Conservation (phyloP, 2,329 filamentous ascomycete genomes). For the Apiospora pterosperma region DNA sequence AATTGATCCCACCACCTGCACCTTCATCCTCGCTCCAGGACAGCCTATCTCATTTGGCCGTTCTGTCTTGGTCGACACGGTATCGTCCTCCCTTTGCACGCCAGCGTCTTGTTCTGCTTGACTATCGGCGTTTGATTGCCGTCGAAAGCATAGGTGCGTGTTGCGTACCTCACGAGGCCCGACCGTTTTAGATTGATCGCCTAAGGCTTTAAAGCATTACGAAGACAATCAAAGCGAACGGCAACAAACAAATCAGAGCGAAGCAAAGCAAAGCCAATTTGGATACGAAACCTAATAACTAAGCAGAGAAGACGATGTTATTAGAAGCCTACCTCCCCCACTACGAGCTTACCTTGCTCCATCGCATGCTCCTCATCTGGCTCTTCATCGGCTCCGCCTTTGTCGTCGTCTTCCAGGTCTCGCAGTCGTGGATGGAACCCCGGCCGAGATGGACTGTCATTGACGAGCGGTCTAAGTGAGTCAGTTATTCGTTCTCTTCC, state of each 20-base stretch:
- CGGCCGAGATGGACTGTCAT: constrained; percentile 14
- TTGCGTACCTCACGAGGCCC: neutral
- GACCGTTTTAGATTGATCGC: neutral
- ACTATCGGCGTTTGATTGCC: neutral
- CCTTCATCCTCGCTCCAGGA: neutral
- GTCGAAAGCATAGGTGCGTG: neutral
- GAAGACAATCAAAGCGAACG: neutral
- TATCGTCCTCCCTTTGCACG: neutral
- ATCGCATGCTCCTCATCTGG: constrained; percentile 18
- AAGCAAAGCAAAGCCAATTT: neutral
- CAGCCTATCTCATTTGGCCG: neutral
- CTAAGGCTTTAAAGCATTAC: neutral
- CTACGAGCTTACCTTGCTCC: constrained; percentile 14
- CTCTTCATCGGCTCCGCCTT: constrained; percentile 15
- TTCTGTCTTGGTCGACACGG: no score
- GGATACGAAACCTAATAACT: neutral
- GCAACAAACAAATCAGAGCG: neutral
- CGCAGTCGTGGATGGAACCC: constrained; percentile 14
- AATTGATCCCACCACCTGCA: neutral
- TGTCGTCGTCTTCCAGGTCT: constrained; percentile 13
- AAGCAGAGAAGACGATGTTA: neutral
- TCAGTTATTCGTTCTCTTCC: neutral
- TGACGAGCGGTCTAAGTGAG: constrained; percentile 12
- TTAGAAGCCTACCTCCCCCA: constrained; percentile 10
- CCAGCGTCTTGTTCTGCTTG: neutral